Percentiles rank a stretch among this genome's conserved stretches.
phyloP scores from a whole-genome alignment of 2,329 filamentous ascomycete genomes.

The Aspergillus fischeri region DNA sequence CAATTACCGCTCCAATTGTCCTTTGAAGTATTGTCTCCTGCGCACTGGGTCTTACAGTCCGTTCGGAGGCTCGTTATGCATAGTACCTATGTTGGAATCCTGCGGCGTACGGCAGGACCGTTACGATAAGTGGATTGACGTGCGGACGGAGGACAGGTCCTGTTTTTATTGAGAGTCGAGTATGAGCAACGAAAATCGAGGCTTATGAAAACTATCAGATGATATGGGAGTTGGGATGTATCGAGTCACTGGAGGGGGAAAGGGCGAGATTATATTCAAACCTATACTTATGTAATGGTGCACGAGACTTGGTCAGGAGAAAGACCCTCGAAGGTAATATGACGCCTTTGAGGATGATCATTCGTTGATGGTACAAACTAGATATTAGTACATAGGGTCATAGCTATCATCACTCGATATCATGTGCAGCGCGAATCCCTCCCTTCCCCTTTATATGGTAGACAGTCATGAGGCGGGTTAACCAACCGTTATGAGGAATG shows the following conservation, averaged over 20 bases:
- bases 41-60: no score
- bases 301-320: background rate
- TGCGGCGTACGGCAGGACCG: background rate
- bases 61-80: background rate
- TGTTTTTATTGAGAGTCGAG: background rate
- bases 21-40: background rate
- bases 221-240: background rate
- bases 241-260: background rate
- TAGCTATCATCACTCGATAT: background rate
- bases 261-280: background rate
- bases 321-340: background rate
- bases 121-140: background rate
- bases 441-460: background rate
- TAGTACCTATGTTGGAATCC: background rate
- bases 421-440: background rate
- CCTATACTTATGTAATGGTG: background rate
- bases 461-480: background rate
- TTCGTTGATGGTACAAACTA: background rate
- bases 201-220: background rate
- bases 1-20: background rate
- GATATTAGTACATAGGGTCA: background rate
- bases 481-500: background rate
- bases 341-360: background rate
- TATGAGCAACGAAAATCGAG: background rate
- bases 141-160: background rate